Conservation (phyloP, 139 green algal genomes). For the Haematococcus sp. region DNA sequence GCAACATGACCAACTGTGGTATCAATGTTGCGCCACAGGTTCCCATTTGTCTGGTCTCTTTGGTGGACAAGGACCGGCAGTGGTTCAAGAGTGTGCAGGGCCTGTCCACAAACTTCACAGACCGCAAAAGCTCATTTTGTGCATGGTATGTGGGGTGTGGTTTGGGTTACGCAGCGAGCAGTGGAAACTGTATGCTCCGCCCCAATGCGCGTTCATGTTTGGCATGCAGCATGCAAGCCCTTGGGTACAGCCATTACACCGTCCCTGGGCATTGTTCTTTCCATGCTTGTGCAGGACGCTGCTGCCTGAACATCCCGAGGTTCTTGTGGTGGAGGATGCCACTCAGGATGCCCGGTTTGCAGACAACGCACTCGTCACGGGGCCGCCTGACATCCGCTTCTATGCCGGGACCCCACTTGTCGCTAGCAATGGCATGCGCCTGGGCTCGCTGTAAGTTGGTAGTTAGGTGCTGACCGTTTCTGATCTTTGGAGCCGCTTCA, state of each 20-base stretch:
- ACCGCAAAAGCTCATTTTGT: slow-evolving; percentile 76
- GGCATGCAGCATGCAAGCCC: too few species aligned
- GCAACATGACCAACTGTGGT: background rate
- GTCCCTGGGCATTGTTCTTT: too few species aligned
- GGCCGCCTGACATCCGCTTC: slow-evolving; percentile 74
- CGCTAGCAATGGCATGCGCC: slow-evolving; percentile 47
- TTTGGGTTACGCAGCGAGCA: background rate
- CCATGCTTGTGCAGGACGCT: slow-evolving; percentile 75
- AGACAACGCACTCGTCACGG: slow-evolving; percentile 70
- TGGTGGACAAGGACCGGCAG: slow-evolving; percentile 81
- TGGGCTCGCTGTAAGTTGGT: slow-evolving; percentile 66
- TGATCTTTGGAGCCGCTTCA: background rate
- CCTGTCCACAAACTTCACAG: slow-evolving; percentile 47
- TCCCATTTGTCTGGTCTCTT: slow-evolving; percentile 76
- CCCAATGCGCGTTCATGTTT: too few species aligned
- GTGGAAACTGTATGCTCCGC: background rate
- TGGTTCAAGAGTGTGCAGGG: slow-evolving; percentile 84
- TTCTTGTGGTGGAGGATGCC: slow-evolving; percentile 77
- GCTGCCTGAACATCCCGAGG: slow-evolving; percentile 61
- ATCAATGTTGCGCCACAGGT: slow-evolving; percentile 48
- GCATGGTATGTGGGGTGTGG: slow-evolving; percentile 50
- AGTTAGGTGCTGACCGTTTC: background rate
- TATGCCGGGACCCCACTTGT: slow-evolving; percentile 85
- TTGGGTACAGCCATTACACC: too few species aligned
- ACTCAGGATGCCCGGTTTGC: slow-evolving; percentile 71